A percentile compares a stretch with the other conserved stretches of the same genome.
Conservation (phyloP, 108 stramenopile genomes). For the Mayamaea pseudoterrestris region DNA sequence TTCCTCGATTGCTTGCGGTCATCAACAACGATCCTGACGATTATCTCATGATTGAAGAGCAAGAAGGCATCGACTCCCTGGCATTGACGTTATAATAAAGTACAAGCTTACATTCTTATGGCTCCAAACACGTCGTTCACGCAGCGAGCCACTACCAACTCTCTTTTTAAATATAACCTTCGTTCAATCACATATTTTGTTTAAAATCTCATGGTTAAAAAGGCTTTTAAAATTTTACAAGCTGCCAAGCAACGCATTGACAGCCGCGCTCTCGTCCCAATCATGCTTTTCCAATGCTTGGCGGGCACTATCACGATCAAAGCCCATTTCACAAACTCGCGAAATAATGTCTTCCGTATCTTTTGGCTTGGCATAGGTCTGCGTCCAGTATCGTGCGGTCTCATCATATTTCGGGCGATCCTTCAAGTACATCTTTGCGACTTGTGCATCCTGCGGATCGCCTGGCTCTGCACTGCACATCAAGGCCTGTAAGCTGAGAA, state of each 20-base stretch:
- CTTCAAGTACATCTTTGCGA: slow-evolving; percentile 83
- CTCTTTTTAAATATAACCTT: no score
- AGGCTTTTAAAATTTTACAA: no score
- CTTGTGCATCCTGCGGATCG: slow-evolving; percentile 96
- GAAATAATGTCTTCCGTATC: slow-evolving; percentile 54
- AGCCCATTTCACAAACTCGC: slow-evolving; percentile 94
- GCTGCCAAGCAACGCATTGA: slow-evolving; percentile 81
- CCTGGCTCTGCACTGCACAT: slow-evolving; percentile 84
- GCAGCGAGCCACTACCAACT: no score
- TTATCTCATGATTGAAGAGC: no score
- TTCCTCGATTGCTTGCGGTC: no score
- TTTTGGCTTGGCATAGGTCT: slow-evolving; percentile 79
- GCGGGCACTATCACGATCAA: slow-evolving; percentile 64
- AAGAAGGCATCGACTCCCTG: no score
- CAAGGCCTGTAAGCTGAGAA: slow-evolving; percentile 84
- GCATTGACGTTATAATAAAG: no score
- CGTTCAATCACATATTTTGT: no score
- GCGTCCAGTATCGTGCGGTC: slow-evolving; percentile 91
- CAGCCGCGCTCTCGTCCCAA: slow-evolving; percentile 89
- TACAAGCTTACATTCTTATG: no score
- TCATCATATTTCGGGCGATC: slow-evolving; percentile 65
- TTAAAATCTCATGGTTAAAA: no score
- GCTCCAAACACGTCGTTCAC: no score
- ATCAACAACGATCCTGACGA: no score
- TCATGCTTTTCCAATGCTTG: slow-evolving; percentile 74